These are phyloP conservation scores for Eucalyptus lansdowneana DNA, from an alignment of 345 rosid genomes.

Conservation along the genomic window DNA sequence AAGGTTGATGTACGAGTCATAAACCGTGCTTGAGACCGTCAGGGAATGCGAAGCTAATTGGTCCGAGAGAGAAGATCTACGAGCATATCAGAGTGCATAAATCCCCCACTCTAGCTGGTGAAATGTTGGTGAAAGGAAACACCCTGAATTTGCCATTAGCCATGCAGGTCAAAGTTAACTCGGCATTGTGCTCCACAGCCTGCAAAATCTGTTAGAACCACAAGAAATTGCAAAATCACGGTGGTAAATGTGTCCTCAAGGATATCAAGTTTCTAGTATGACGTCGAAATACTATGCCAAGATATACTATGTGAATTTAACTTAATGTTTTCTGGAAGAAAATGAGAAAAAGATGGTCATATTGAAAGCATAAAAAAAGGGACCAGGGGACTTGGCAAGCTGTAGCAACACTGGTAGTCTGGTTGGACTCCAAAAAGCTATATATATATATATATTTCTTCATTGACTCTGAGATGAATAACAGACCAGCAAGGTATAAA, in stretches of 20 bases:
- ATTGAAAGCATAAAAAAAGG: not conserved
- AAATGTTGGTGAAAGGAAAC: slow-evolving; percentile 49
- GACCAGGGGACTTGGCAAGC: not conserved
- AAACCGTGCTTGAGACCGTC: not conserved
- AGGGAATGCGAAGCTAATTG: not conserved
- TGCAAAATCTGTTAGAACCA: slow-evolving; percentile 1
- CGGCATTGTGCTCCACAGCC: slow-evolving; percentile 39
- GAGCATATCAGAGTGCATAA: slow-evolving; percentile 75
- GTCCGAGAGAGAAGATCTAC: not conserved
- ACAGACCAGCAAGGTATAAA: not conserved
- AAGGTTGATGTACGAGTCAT: not conserved
- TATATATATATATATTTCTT: not conserved
- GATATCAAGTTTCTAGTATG: not conserved
- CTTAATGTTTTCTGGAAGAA: not conserved
- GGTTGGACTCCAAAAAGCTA: not conserved
- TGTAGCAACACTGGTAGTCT: not conserved
- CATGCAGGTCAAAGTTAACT: slow-evolving; percentile 60
- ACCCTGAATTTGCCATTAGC: slow-evolving; percentile 53
- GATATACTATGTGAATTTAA: not conserved
- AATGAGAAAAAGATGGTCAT: not conserved
- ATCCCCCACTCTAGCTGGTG: slow-evolving; percentile 45
- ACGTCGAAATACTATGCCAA: not conserved
- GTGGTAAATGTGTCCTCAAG: not conserved
- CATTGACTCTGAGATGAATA: not conserved
- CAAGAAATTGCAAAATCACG: not conserved